Conservation (phyloP, 1,284 basidiomycete genomes). For the Jaminaea rosea region DNA sequence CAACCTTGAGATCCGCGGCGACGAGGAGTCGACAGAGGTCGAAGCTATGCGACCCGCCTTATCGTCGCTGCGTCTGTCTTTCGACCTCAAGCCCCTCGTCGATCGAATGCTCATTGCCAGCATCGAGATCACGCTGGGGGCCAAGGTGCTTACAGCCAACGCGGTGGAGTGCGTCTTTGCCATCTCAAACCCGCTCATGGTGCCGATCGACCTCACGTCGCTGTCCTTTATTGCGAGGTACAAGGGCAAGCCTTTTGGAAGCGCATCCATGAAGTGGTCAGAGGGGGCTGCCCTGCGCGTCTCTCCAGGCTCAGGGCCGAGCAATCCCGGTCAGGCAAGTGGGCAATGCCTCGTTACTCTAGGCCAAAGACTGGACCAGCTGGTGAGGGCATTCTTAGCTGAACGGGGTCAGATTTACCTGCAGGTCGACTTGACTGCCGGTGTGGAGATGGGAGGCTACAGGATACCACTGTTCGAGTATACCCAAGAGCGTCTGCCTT, state of each 20-base stretch:
- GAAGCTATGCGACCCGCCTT: conserved; percentile 20
- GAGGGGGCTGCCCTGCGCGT: conserved; percentile 14
- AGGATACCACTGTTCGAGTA: conserved; percentile 28
- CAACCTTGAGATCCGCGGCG: conserved; percentile 28
- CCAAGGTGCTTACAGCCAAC: conserved; percentile 23
- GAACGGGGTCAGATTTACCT: conserved; percentile 27
- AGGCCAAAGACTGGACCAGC: conserved; percentile 24
- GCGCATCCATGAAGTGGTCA: conserved; percentile 12
- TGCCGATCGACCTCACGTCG: conserved; percentile 23
- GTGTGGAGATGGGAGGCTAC: conserved; percentile 26
- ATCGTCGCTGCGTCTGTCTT: conserved; percentile 17
- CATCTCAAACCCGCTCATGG: conserved; percentile 30
- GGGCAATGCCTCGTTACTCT: conserved; percentile 19
- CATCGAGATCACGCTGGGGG: conserved; percentile 29
- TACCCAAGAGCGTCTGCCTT: conserved; percentile 22
- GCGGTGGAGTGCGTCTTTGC: conserved; percentile 27
- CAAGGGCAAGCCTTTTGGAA: conserved; percentile 27
- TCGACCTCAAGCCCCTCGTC: conserved; percentile 29
- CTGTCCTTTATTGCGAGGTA: conserved; percentile 28
- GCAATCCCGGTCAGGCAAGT: conserved; percentile 5
- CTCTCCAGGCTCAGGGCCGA: conserved; percentile 12
- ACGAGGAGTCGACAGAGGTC: conserved; percentile 23
- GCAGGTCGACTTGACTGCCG: conserved; percentile 25
- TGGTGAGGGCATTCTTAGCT: conserved; percentile 26
- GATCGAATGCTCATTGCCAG: conserved; percentile 28